Evolutionary conservation across 2,329 filamentous ascomycete genomes (phyloP), one percentile per base, ranked within the genome.

Genomic region (Chaetomium strumarium): DNA sequence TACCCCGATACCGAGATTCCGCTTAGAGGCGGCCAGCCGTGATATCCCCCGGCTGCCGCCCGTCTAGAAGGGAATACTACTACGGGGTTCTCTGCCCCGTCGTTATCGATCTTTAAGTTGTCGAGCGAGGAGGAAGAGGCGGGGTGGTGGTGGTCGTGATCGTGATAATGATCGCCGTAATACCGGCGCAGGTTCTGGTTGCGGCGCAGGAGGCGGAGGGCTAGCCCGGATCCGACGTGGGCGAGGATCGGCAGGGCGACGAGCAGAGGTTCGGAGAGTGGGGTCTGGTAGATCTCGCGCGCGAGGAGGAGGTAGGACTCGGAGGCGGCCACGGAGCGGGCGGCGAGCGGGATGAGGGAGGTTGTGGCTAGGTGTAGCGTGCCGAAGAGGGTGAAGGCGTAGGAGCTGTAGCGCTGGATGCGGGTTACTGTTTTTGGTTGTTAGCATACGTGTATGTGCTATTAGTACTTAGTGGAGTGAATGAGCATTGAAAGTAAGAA

Each of bases 301-400:
- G 90, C 91, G 68, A 96, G 88, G 58, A 97, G 85, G 45, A 97
- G 83, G 69, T 90, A 95, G 46, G 83, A 84, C 66, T 96, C 91
- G 55, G 87, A 87, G 48, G 83, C 79, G 9, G 85, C 73, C 7
- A 93, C 80, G 42, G 86, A 89, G 52, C 77, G 80, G 38, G 87
- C 89, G 46, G 84, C 62, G 36, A 93, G 80, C 0, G 90, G 90
- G 58, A 95, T 85, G 40, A 95, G 68, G 8, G 88, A 88, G 33
- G 89, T 92, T 62, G 91, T 95, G 63, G 84, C 77, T 57, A 93
- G 75, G 72, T 95, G 90, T 52, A 93, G 76, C 30, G 81, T 76
- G 33, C 85, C 78, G 72, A 92, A 95, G 59, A 88, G 72, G 57
- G 81, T 82, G 64, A 89, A 91, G 59, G 87, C 83, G 72, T 96